Evolutionary conservation across 768 basidiomycete genomes (phyloP).

Genomic region (Lyophyllum decastes): DNA sequence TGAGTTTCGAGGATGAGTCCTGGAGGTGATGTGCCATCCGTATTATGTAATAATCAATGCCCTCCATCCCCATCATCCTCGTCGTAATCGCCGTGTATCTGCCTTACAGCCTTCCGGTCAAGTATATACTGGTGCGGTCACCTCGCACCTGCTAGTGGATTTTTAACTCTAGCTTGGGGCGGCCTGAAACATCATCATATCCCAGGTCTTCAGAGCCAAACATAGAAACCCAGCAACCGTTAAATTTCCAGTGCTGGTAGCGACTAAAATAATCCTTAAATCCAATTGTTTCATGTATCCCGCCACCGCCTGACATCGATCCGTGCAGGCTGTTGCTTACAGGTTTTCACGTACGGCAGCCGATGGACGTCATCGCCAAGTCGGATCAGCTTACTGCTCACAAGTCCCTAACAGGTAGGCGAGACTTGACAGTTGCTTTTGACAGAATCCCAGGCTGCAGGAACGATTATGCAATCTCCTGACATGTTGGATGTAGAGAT

Average conservation of each 20-base stretch:
- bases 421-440: conserved; percentile 1
- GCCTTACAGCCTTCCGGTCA: too few relatives aligned
- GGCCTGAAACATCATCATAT: too few relatives aligned
- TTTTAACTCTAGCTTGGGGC: background rate
- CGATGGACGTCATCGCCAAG: conserved; percentile 4
- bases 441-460: background rate
- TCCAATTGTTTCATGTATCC: background rate
- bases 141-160: background rate
- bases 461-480: background rate
- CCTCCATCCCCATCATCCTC: too few relatives aligned
- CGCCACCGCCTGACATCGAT: too few relatives aligned
- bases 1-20: background rate
- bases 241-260: background rate
- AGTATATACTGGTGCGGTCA: too few relatives aligned
- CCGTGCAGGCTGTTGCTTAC: too few relatives aligned
- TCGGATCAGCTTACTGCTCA: conserved; percentile 8
- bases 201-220: too few relatives aligned
- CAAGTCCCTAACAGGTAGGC: background rate
- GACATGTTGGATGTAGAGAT: background rate
- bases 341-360: too few relatives aligned
- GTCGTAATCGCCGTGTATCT: too few relatives aligned
- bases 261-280: background rate
- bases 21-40: background rate
- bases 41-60: conserved; percentile 6
- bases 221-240: too few relatives aligned